Conservation (phyloP, 208 protist species). For the Vickermania spadyakhi region DNA sequence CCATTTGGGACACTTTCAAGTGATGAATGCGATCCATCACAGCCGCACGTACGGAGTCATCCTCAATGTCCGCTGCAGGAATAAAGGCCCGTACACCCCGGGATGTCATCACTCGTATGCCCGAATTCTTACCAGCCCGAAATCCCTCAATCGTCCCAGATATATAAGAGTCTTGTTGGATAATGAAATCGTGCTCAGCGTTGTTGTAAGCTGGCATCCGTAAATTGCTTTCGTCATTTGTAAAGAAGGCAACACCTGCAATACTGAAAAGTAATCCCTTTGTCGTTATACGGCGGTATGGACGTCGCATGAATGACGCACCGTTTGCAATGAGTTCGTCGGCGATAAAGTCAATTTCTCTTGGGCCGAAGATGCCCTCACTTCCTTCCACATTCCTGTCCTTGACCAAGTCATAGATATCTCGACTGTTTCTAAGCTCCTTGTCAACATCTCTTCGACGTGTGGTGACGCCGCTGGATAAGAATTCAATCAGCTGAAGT, state of each 20-base stretch:
- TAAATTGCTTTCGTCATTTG: slow-evolving; percentile 8
- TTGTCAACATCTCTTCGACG: slow-evolving; percentile 5
- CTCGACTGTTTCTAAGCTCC: slow-evolving; percentile 5
- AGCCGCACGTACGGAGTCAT: slow-evolving; percentile 40
- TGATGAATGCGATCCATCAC: slow-evolving; percentile 36
- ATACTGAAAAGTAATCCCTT: slow-evolving; percentile 54
- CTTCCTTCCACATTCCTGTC: not conserved
- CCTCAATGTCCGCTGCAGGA: slow-evolving; percentile 33
- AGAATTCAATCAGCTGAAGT: slow-evolving; percentile 2
- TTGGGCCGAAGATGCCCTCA: slow-evolving; percentile 18
- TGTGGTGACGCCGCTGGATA: not conserved
- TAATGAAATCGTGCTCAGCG: slow-evolving; percentile 17
- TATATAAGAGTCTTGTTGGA: slow-evolving; percentile 62
- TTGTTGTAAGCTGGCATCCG: not conserved
- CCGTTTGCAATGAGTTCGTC: slow-evolving; percentile 49
- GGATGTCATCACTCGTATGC: slow-evolving; percentile 55
- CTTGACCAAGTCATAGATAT: slow-evolving; percentile 8
- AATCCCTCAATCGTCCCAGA: slow-evolving; percentile 45
- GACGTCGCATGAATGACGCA: slow-evolving; percentile 45
- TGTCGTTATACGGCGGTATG: slow-evolving; percentile 58
- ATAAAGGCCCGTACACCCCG: slow-evolving; percentile 59
- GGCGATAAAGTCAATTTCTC: slow-evolving; percentile 54
- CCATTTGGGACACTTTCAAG: slow-evolving; percentile 11
- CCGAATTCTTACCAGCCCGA: slow-evolving; percentile 24
- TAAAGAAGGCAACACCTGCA: slow-evolving; percentile 56